phyloP scores from a whole-genome alignment of 225 moss, liverwort and hornwort genomes.

The Sphagnum contortum region DNA sequence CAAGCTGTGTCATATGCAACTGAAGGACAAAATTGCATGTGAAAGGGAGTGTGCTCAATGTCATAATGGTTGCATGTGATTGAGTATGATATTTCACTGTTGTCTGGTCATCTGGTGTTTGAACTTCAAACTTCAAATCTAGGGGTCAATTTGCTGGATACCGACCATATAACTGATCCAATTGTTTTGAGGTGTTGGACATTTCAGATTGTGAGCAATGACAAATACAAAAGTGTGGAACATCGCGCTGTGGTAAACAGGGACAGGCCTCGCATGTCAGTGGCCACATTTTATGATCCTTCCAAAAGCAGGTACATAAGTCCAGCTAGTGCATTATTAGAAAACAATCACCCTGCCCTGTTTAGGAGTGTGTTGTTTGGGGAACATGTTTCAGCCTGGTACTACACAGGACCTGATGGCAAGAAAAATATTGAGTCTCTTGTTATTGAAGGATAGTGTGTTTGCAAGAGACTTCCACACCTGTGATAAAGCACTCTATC shows the following conservation, averaged over 20 bases:
- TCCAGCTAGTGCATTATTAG: conserved; percentile 45
- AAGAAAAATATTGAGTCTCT: conserved; percentile 83
- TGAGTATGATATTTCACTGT: no score
- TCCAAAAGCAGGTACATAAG: conserved; percentile 23
- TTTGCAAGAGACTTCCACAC: no score
- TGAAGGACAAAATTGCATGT: no score
- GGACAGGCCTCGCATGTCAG: conserved; percentile 29
- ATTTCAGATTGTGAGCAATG: conserved; percentile 52
- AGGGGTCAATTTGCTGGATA: no score
- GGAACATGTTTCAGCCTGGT: conserved; percentile 80
- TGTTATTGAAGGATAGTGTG: conserved; percentile 2
- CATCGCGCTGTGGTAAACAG: conserved; percentile 55
- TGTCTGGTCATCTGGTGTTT: no score
- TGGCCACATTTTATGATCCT: conserved; percentile 47
- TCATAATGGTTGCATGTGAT: no score
- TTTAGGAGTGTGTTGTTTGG: conserved; percentile 60
- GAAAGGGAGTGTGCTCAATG: no score
- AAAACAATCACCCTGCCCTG: conserved; percentile 31
- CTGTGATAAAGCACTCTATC: no score
- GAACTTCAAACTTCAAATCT: no score
- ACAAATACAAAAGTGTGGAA: conserved; percentile 49
- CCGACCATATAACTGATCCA: no score
- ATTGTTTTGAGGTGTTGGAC: not conserved
- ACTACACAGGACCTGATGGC: conserved; percentile 87
- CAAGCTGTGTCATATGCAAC: no score